Percentiles rank a stretch among this genome's conserved stretches.
Conservation (phyloP, 306 rosid species). For the Oxytropis ochrocephala region DNA sequence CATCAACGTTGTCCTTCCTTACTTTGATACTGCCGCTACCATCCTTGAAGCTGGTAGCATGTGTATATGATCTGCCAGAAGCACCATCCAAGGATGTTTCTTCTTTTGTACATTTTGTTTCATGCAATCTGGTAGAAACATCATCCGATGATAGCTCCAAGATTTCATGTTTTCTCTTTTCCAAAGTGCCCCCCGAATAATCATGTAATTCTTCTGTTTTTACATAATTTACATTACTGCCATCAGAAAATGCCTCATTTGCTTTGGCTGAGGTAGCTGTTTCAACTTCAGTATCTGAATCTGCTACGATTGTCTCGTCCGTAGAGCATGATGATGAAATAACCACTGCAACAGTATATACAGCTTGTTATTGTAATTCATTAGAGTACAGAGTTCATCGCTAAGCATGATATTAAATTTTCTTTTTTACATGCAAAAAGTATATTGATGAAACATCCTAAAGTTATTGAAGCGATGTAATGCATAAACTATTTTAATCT, state of each 20-base stretch:
- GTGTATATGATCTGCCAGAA: constrained; percentile 21
- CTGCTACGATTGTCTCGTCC: constrained; percentile 83
- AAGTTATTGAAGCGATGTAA: constrained; percentile 10
- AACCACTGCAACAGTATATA: constrained; percentile 48
- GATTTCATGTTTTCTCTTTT: constrained; percentile 13
- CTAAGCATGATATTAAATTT: not conserved
- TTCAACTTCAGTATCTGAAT: constrained; percentile 77
- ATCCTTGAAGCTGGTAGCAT: constrained; percentile 25
- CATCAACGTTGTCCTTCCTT: constrained; percentile 39
- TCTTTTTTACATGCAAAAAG: not conserved
- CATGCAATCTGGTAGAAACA: constrained; percentile 26
- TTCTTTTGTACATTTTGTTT: constrained; percentile 10
- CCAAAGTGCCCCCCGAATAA: constrained; percentile 10
- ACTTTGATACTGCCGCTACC: constrained; percentile 22
- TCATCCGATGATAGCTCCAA: constrained; percentile 14
- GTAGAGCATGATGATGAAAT: constrained; percentile 88
- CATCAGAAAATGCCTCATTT: constrained; percentile 23
- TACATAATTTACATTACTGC: constrained; percentile 19
- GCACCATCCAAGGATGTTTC: constrained; percentile 22
- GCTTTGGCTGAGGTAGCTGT: constrained; percentile 45
- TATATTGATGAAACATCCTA: not conserved
- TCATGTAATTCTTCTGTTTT: constrained; percentile 16
- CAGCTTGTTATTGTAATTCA: constrained; percentile 2
- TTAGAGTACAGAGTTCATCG: not conserved
- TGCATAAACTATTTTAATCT: constrained; percentile 6